These are phyloP conservation scores for Spathaspora hagerdaliae DNA, from an alignment of 805 yeast species.

Conservation along the genomic window DNA sequence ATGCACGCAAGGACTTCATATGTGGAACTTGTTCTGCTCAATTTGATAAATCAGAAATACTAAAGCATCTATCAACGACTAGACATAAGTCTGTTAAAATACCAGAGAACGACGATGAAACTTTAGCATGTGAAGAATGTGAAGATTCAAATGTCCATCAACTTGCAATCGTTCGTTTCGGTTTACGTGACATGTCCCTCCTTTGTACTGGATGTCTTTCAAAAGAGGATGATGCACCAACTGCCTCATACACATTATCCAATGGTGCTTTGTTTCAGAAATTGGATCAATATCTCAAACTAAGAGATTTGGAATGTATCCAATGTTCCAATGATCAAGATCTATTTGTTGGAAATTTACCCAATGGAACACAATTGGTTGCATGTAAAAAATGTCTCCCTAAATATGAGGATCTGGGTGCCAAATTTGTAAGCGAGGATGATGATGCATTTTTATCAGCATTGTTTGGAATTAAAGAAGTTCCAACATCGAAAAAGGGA, in stretches of 20 bases:
- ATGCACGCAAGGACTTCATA: slow-evolving; percentile 18
- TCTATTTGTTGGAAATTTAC: slow-evolving; percentile 30
- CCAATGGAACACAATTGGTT: slow-evolving; percentile 17
- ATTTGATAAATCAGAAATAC: slow-evolving; percentile 35
- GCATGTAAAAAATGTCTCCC: slow-evolving; percentile 43
- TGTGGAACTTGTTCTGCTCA: slow-evolving; percentile 45
- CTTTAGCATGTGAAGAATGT: slow-evolving; percentile 54
- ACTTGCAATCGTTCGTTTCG: slow-evolving; percentile 47
- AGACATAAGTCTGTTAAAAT: slow-evolving; percentile 48
- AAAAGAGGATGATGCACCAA: slow-evolving; percentile 36
- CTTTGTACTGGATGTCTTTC: slow-evolving; percentile 44
- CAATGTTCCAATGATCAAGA: slow-evolving; percentile 40
- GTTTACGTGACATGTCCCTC: slow-evolving; percentile 51
- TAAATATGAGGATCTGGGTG: slow-evolving; percentile 8
- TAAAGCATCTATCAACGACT: slow-evolving; percentile 49
- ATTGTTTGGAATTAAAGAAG: slow-evolving; percentile 47
- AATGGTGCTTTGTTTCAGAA: slow-evolving; percentile 55
- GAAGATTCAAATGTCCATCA: slow-evolving; percentile 51
- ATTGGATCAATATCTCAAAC: slow-evolving; percentile 43
- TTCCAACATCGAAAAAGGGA: slow-evolving; percentile 13
- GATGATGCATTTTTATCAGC: slow-evolving; percentile 45
- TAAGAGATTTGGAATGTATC: slow-evolving; percentile 48
- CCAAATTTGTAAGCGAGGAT: slow-evolving; percentile 38
- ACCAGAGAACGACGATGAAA: slow-evolving; percentile 30
- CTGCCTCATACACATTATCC: slow-evolving; percentile 46